Evolutionary conservation across 345 rosid species (phyloP), one percentile per base, ranked within the genome.

Genomic region (Eucalyptus pumila): DNA sequence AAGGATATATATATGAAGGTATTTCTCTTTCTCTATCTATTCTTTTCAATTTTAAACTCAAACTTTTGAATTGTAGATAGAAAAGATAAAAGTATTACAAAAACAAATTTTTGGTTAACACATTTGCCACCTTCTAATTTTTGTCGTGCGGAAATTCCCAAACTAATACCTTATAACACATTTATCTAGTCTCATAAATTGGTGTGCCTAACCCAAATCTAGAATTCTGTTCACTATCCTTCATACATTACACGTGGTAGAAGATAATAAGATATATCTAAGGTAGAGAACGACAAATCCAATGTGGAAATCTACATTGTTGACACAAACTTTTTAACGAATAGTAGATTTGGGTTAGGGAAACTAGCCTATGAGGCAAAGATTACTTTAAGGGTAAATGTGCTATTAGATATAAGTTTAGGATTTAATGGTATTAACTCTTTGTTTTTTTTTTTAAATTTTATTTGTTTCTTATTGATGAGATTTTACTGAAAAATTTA

Each of bases 141-240:
- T 54, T 54, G 0, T 21, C 11, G 0, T 8, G 2, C 6, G 2
- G 3, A 67, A 67, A 67, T 0, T 32, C 40, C 21, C 23, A 32
- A 67, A 16, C 3, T 3, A 3, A 0, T 67, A 32, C 3, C 37
- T 16, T 49, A 14, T 32, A 17, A 67, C 80, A 32, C 11, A 15
- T 4, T 67, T n/a, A 67, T 2, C 80, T 4, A 67, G 1, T 15
- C 50, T 67, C 11, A 67, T 17, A 67, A 15, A 32, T 4, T 14
- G 11, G 10, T 67, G 23, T 11, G 4, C 80, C 21, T 67, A 8
- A 8, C 6, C 21, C 40, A 67, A 67, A 67, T 67, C 11, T 67
- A 32, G 80, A 17, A 32, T 67, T 30, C 3, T 4, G 37, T 30
- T 34, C 6, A 7, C 40, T 15, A n/a, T n/a, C 21, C 21, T 67